Conservation (phyloP, 164 flowering plant species). For the Echeveria elegans region DNA sequence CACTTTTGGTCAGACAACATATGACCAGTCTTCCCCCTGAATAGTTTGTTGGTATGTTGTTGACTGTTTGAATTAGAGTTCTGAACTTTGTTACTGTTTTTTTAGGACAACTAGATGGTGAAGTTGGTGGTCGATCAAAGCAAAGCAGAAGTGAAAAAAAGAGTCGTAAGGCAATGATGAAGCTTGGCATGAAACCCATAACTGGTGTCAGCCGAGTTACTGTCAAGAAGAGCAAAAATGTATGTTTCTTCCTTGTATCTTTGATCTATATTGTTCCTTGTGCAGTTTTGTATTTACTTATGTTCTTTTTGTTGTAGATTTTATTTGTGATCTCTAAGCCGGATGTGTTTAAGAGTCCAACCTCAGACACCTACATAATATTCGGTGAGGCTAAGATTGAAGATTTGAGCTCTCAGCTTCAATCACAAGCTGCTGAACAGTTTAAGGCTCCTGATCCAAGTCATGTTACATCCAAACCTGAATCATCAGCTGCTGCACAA, state of each 20-base stretch:
- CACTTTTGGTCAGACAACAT: too few species aligned
- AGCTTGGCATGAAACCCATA: slow-evolving; percentile 50
- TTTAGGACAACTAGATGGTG: slow-evolving; percentile 27
- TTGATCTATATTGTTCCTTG: not conserved
- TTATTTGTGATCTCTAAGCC: slow-evolving; percentile 41
- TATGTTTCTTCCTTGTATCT: slow-evolving; percentile 11
- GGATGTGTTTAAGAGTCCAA: slow-evolving; percentile 41
- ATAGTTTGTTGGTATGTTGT: not conserved
- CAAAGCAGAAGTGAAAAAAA: slow-evolving; percentile 54
- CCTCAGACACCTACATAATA: slow-evolving; percentile 35
- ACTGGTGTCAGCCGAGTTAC: slow-evolving; percentile 49
- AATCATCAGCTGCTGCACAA: slow-evolving; percentile 24
- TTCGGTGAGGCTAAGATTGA: slow-evolving; percentile 48
- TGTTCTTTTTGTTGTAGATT: slow-evolving; percentile 15
- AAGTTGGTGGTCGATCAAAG: slow-evolving; percentile 39
- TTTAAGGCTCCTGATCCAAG: slow-evolving; percentile 34
- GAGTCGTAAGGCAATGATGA: slow-evolving; percentile 49
- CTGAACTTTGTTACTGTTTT: not conserved
- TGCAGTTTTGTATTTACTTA: not conserved
- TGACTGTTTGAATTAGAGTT: not conserved
- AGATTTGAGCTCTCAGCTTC: slow-evolving; percentile 40
- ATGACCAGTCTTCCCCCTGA: not conserved
- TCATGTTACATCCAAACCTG: slow-evolving; percentile 26
- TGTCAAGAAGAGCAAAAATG: slow-evolving; percentile 48
- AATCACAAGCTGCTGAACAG: slow-evolving; percentile 41